Percentiles rank a stretch among this genome's conserved stretches.
Conservation (phyloP, 2,329 filamentous ascomycete species). For the Aspergillus glaucus region DNA sequence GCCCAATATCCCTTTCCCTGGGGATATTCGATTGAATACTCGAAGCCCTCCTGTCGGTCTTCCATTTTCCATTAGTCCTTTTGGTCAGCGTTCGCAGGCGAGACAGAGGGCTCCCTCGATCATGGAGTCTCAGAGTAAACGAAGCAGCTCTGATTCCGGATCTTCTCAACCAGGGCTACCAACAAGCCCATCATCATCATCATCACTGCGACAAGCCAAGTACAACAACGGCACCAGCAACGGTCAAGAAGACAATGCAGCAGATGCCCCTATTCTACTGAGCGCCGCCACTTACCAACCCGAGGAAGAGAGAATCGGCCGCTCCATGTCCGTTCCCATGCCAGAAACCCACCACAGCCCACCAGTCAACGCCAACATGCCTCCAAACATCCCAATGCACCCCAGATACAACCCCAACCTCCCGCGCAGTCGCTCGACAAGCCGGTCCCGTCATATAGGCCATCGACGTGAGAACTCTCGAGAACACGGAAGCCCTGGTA, state of each 20-base stretch:
- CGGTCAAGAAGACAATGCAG: slow-evolving; percentile 42
- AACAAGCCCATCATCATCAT: slow-evolving; percentile 81
- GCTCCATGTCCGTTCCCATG: slow-evolving; percentile 36
- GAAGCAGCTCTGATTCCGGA: slow-evolving; percentile 34
- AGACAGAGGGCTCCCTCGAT: slow-evolving; percentile 27
- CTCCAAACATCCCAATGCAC: slow-evolving; percentile 33
- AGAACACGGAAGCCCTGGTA: slow-evolving; percentile 16
- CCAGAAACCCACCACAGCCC: slow-evolving; percentile 18
- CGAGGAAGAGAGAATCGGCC: slow-evolving; percentile 29
- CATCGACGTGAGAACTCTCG: slow-evolving; percentile 27
- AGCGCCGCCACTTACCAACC: slow-evolving; percentile 32
- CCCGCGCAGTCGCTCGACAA: slow-evolving; percentile 37
- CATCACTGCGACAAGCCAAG: slow-evolving; percentile 78
- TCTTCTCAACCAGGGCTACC: slow-evolving; percentile 43
- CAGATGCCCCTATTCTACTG: slow-evolving; percentile 41
- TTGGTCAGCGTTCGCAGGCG: slow-evolving; percentile 27
- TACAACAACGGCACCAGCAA: slow-evolving; percentile 43
- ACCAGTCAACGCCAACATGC: slow-evolving; percentile 11
- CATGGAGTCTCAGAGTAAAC: slow-evolving; percentile 34
- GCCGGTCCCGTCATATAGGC: slow-evolving; percentile 25
- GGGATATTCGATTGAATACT: slow-evolving; percentile 37
- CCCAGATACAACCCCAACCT: slow-evolving; percentile 35
- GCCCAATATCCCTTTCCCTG: slow-evolving; percentile 72
- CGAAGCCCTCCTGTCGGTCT: slow-evolving; percentile 43
- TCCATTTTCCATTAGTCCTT: slow-evolving; percentile 26